These are phyloP conservation scores for Xylaria venustula DNA, from an alignment of 495 filamentous ascomycete species.

Conservation along the genomic window DNA sequence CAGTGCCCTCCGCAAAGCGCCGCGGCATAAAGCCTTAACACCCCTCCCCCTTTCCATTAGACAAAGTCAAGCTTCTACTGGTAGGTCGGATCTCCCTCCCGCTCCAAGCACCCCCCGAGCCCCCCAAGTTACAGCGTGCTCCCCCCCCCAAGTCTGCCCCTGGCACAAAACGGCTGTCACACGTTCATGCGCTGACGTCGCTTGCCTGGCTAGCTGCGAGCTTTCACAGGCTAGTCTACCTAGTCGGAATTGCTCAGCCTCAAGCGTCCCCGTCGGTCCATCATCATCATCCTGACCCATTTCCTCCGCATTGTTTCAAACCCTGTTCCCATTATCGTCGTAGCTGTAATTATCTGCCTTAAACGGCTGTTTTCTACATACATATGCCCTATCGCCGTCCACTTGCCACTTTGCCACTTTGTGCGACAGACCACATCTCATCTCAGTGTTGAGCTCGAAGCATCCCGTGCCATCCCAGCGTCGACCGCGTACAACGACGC, in stretches of 20 bases:
- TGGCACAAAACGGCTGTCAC: slow-evolving; percentile 12
- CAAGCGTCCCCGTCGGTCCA: slow-evolving; percentile 23
- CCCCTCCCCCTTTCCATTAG: no score
- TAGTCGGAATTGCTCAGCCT: slow-evolving; percentile 32
- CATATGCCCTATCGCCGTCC: not conserved
- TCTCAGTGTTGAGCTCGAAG: not conserved
- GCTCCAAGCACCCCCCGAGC: no score
- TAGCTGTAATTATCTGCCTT: not conserved
- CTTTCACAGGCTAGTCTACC: slow-evolving; percentile 24
- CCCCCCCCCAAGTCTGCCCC: slow-evolving; percentile 1
- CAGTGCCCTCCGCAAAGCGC: no score
- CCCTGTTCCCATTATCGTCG: not conserved
- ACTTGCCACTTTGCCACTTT: not conserved
- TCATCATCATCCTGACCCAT: slow-evolving; percentile 17
- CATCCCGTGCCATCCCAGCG: not conserved
- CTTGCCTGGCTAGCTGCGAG: slow-evolving; percentile 26
- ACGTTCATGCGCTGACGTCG: slow-evolving; percentile 47
- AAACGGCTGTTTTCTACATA: not conserved
- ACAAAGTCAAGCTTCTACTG: no score
- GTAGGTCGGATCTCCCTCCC: no score
- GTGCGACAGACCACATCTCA: not conserved
- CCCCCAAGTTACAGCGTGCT: not conserved
- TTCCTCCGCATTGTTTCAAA: slow-evolving; percentile 16
- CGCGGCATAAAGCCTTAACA: no score
- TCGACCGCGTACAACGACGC: slow-evolving; percentile 20